These are phyloP conservation scores for Pestalotiopsis sp. DNA, from an alignment of 2,329 filamentous ascomycete genomes.

Conservation along the genomic window DNA sequence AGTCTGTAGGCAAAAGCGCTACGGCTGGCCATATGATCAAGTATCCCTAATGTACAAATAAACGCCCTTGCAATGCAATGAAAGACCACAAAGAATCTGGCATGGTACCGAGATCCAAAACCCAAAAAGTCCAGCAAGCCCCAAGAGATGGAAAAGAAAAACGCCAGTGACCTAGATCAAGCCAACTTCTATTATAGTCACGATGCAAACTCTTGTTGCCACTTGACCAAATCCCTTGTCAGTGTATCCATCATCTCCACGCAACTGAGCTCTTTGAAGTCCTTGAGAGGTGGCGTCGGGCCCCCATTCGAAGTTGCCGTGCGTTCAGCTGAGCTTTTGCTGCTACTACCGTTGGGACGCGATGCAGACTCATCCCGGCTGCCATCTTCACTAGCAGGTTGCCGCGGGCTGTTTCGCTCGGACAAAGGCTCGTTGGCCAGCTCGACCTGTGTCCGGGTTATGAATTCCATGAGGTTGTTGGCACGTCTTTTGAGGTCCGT, in stretches of 20 bases:
- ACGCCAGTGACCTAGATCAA: not conserved
- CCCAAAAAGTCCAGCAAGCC: not conserved
- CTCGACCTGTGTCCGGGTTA: conserved; percentile 85
- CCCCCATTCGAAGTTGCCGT: conserved; percentile 25
- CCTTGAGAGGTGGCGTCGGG: conserved; percentile 37
- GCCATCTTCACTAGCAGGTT: conserved; percentile 40
- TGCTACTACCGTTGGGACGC: conserved; percentile 38
- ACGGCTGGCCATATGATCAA: conserved; percentile 23
- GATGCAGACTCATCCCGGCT: conserved; percentile 33
- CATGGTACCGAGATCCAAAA: conserved; percentile 15
- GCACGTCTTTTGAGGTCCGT: conserved; percentile 86
- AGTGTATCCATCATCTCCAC: conserved; percentile 90
- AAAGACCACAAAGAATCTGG: conserved; percentile 11
- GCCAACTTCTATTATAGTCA: conserved; percentile 1
- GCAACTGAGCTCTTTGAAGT: conserved; percentile 77
- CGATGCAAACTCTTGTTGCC: conserved; percentile 72
- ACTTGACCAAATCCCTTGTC: conserved; percentile 78
- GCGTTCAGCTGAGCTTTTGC: conserved; percentile 19
- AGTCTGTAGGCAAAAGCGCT: conserved; percentile 15
- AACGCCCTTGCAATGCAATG: conserved; percentile 3
- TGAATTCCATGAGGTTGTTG: conserved; percentile 84
- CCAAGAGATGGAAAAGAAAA: not conserved
- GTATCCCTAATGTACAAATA: conserved; percentile 21
- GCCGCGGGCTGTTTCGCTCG: conserved; percentile 42
- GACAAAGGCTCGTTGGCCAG: conserved; percentile 68